A percentile compares a stretch with the other conserved stretches of the same genome.
phyloP scores from a whole-genome alignment of 345 rosid species.

The Limnanthes douglasii region DNA sequence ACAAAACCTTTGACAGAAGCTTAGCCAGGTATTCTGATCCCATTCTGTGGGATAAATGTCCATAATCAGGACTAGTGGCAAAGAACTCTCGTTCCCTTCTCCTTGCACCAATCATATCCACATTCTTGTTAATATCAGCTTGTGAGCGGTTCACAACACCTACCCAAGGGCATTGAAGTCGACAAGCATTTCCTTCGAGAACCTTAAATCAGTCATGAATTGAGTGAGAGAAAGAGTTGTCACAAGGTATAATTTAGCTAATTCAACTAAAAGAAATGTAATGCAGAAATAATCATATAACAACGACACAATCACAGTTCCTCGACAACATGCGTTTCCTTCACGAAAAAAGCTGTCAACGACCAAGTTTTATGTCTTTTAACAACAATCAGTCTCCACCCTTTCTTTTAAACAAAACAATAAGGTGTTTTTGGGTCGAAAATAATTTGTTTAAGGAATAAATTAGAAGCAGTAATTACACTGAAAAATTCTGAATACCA shows the following conservation, averaged over 20 bases:
- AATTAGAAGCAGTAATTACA: too few species aligned
- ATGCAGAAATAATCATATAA: too few species aligned
- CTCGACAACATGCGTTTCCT: too few species aligned
- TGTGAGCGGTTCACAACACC: conserved; percentile 68
- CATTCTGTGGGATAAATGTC: conserved; percentile 54
- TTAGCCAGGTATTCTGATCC: conserved; percentile 73
- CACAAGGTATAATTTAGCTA: background rate
- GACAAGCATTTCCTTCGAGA: conserved; percentile 58
- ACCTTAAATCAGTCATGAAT: conserved; percentile 18
- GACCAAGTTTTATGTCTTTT: too few species aligned
- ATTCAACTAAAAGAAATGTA: too few species aligned
- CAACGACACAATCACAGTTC: too few species aligned
- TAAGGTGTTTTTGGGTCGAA: background rate
- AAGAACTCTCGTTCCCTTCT: conserved; percentile 53
- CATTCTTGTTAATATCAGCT: conserved; percentile 55
- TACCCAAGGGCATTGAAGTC: conserved; percentile 57
- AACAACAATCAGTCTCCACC: too few species aligned
- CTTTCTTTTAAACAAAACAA: too few species aligned
- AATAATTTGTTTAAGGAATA: background rate
- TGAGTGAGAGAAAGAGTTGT: background rate
- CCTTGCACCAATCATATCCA: conserved; percentile 61
- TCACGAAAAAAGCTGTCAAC: too few species aligned
- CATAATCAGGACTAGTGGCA: conserved; percentile 53
- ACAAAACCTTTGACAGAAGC: conserved; percentile 46
- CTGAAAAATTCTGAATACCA: too few species aligned